phyloP scores from a whole-genome alignment of 805 yeast species.

The Osmozyma mogii region DNA sequence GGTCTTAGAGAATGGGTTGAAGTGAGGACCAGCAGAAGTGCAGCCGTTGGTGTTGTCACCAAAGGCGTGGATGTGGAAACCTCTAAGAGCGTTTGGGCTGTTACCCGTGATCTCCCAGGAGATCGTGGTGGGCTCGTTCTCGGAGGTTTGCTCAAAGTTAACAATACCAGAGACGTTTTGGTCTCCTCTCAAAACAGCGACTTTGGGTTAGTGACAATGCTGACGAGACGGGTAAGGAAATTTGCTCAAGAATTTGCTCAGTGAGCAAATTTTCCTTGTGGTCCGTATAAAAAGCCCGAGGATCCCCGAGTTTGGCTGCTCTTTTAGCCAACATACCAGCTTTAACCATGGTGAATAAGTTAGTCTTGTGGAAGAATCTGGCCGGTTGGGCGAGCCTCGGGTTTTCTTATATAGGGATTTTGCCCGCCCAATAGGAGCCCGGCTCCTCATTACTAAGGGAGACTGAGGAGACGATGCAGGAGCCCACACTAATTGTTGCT shows the following conservation, averaged over 20 bases:
- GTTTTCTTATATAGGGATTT: too few species aligned
- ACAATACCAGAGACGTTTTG: conserved; percentile 84
- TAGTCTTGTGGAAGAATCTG: too few species aligned
- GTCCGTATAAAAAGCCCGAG: not conserved
- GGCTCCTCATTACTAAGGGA: too few species aligned
- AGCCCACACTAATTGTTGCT: too few species aligned
- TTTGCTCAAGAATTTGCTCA: conserved; percentile 8
- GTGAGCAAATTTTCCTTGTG: not conserved
- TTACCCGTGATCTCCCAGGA: conserved; percentile 88
- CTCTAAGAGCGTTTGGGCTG: conserved; percentile 80
- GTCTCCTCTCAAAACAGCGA: conserved; percentile 96
- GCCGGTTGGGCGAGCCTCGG: too few species aligned
- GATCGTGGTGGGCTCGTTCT: conserved; percentile 75
- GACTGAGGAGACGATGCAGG: too few species aligned
- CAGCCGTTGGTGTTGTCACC: conserved; percentile 99
- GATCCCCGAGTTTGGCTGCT: not conserved
- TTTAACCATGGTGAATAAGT: conserved; percentile 48
- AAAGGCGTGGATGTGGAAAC: conserved; percentile 96
- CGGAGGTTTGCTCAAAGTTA: conserved; percentile 75
- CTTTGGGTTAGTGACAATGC: conserved; percentile 28
- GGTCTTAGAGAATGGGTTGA: conserved; percentile 78
- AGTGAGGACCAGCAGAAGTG: conserved; percentile 97
- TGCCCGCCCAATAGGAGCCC: too few species aligned
- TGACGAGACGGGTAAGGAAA: conserved; percentile 2
- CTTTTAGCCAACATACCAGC: conserved; percentile 44